Conservation (phyloP, 2,329 filamentous ascomycete species). For the Penicillium nordicum region DNA sequence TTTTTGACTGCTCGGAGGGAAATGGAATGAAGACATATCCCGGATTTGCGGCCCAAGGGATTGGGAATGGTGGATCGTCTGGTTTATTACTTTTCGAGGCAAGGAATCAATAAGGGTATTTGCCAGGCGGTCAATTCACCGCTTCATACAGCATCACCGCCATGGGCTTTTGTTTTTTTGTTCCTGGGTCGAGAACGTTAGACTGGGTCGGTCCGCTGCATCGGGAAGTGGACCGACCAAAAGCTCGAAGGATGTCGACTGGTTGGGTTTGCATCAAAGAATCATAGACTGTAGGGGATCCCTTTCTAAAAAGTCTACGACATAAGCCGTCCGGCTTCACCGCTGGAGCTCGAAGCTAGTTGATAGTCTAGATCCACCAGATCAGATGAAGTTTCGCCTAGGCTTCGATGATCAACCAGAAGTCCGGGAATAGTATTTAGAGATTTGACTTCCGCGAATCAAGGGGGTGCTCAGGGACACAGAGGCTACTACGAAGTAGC, state of each 20-base stretch:
- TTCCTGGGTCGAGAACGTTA: constrained; percentile 30
- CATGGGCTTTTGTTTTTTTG: constrained; percentile 2
- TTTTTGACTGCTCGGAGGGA: constrained; percentile 8
- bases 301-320: constrained; percentile 1
- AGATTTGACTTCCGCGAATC: constrained; percentile 9
- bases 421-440: constrained; percentile 8
- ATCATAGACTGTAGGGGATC: neutral
- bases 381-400: constrained; percentile 11
- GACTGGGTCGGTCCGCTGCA: constrained; percentile 40
- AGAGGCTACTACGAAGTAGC: neutral
- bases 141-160: constrained; percentile 13
- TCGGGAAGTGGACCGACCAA: constrained; percentile 35
- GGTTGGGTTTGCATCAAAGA: neutral
- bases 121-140: constrained; percentile 24
- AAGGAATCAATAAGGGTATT: constrained; percentile 4
- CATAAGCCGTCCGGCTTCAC: constrained; percentile 12
- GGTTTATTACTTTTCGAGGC: constrained; percentile 2
- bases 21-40: constrained; percentile 13
- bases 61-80: constrained; percentile 18
- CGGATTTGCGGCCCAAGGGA: constrained; percentile 15
- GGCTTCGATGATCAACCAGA: constrained; percentile 20
- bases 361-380: constrained; percentile 4
- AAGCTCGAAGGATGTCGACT: neutral
- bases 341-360: constrained; percentile 8
- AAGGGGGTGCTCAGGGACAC: constrained; percentile 9